A percentile compares a stretch with the other conserved stretches of the same genome.
Conservation (phyloP, 179 eudicot species). For the Corrigiola litoralis region DNA sequence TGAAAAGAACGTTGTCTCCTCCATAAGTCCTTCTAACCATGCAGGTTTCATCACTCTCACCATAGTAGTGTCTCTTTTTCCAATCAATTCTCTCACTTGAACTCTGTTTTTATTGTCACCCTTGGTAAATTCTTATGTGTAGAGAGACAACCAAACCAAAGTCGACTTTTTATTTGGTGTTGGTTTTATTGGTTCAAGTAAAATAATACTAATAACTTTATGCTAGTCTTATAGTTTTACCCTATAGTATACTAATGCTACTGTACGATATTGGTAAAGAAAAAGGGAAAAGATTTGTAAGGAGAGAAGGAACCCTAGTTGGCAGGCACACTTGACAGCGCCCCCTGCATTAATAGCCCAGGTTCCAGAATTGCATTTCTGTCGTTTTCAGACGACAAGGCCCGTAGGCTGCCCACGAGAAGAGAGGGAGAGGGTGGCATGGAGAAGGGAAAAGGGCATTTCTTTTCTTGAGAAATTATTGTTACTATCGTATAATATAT, state of each 20-base stretch:
- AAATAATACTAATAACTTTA: no score
- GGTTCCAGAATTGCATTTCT: conserved; percentile 14
- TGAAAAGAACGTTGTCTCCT: conserved; percentile 59
- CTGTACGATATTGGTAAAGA: no score
- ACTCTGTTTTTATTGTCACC: no score
- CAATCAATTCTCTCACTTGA: no score
- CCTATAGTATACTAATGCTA: no score
- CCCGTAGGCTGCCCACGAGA: conserved; percentile 20
- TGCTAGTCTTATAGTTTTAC: no score
- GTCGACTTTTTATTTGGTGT: no score
- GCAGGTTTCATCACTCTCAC: conserved; percentile 45
- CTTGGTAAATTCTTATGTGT: no score
- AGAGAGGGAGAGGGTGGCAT: not conserved
- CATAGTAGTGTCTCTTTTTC: no score
- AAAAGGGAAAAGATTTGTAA: no score
- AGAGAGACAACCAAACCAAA: no score
- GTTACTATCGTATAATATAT: not conserved
- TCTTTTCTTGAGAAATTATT: not conserved
- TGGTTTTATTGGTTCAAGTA: no score
- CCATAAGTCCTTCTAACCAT: conserved; percentile 64
- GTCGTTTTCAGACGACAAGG: conserved; percentile 16
- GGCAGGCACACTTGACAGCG: not conserved
- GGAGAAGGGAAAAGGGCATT: not conserved
- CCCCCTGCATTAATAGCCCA: not conserved
- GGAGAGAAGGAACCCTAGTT: conserved; percentile 7